These are phyloP conservation scores for Piper betle DNA, from an alignment of 164 flowering plant genomes.

Conservation along the genomic window DNA sequence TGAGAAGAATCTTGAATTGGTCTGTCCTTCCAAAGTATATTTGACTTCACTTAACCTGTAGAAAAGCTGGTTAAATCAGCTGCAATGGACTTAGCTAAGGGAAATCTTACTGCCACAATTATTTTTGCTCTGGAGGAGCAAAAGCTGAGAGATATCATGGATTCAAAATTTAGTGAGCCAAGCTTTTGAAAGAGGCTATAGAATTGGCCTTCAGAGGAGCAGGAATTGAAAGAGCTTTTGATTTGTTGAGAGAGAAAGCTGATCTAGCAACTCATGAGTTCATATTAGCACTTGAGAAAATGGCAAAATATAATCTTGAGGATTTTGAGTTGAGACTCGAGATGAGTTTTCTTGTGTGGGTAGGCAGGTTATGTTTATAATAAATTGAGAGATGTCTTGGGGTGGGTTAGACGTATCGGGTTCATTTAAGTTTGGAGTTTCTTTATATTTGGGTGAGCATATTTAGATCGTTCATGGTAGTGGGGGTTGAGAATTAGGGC, in stretches of 20 bases:
- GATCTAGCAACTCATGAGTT: constrained; percentile 49
- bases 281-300: constrained; percentile 59
- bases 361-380: too few relatives aligned
- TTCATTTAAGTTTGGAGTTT: too few relatives aligned
- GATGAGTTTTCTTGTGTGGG: too few relatives aligned
- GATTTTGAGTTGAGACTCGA: too few relatives aligned
- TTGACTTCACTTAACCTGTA: constrained; percentile 88
- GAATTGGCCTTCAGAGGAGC: constrained; percentile 45
- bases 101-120: constrained; percentile 92
- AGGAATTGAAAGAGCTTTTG: constrained; percentile 64
- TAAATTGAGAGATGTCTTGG: too few relatives aligned
- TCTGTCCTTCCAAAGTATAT: constrained; percentile 85
- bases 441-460: too few relatives aligned
- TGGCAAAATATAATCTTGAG: constrained; percentile 67
- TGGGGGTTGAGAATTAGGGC: too few relatives aligned
- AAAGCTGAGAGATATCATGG: constrained; percentile 66
- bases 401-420: too few relatives aligned
- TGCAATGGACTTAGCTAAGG: constrained; percentile 70
- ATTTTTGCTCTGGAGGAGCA: constrained; percentile 81
- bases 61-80: constrained; percentile 95
- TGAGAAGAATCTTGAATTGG: constrained; percentile 75
- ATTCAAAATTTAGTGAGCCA: constrained; percentile 65
- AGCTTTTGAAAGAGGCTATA: constrained; percentile 68
- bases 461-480: too few relatives aligned
- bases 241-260: constrained; percentile 66